These are phyloP conservation scores for Aureobasidium leucospermi DNA, from an alignment of 2,329 filamentous ascomycete genomes.

Conservation along the genomic window DNA sequence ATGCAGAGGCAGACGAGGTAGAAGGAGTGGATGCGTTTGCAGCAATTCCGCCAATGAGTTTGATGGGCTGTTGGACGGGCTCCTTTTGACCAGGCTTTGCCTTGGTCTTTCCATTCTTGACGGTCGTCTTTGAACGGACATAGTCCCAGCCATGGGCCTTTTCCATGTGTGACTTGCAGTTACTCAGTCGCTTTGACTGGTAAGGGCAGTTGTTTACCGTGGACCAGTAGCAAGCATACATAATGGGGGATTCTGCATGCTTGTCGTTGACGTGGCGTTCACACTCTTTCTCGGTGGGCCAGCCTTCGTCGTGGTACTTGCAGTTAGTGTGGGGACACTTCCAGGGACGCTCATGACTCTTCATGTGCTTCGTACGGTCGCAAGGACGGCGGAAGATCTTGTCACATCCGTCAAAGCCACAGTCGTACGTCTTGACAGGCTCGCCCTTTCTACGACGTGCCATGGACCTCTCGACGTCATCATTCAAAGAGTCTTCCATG, in stretches of 20 bases:
- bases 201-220: conserved; percentile 63
- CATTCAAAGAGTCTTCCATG: conserved; percentile 66
- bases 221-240: conserved; percentile 76
- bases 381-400: conserved; percentile 97
- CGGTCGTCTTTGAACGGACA: conserved; percentile 70
- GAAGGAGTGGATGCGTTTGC: conserved; percentile 57
- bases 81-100: conserved; percentile 19
- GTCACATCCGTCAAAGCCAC: conserved; percentile 73
- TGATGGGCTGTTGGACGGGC: conserved; percentile 30
- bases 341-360: conserved; percentile 93
- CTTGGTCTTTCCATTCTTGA: conserved; percentile 60
- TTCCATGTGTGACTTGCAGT: conserved; percentile 99
- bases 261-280: conserved; percentile 96
- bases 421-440: conserved; percentile 30
- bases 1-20: conserved; percentile 22
- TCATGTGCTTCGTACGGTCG: conserved; percentile 95
- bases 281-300: conserved; percentile 96
- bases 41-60: conserved; percentile 52
- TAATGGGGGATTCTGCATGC: conserved; percentile 70
- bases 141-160: conserved; percentile 92
- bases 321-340: conserved; percentile 78
- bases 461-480: conserved; percentile 84
- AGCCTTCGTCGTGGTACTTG: conserved; percentile 85
- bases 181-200: conserved; percentile 90
- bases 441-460: conserved; percentile 92